phyloP scores from a whole-genome alignment of 2,329 filamentous ascomycete species.

The Raffaelea albimanens region DNA sequence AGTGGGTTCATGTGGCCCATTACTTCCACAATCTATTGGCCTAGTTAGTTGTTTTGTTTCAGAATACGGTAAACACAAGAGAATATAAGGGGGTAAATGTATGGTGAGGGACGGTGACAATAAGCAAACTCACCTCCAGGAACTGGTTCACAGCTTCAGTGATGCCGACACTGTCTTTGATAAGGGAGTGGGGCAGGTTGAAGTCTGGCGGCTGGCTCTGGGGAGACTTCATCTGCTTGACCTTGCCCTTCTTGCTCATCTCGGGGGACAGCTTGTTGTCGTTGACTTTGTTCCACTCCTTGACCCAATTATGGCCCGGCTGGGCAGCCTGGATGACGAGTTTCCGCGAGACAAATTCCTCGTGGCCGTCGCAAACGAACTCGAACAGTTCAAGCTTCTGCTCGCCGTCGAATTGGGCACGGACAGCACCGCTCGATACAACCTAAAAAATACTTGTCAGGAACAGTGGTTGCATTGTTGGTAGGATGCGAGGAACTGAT shows the following conservation, averaged over 20 bases:
- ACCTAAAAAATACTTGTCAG: too few species aligned
- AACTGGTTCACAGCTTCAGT: constrained; percentile 54
- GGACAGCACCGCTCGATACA: constrained; percentile 66
- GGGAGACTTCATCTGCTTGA: constrained; percentile 49
- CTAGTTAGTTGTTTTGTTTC: constrained; percentile 1
- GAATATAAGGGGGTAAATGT: not conserved
- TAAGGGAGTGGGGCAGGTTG: constrained; percentile 47
- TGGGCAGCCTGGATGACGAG: constrained; percentile 52
- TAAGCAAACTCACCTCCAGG: constrained; percentile 42
- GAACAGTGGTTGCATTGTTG: too few species aligned
- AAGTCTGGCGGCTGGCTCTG: constrained; percentile 49
- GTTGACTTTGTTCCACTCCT: constrained; percentile 55
- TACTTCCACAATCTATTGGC: constrained; percentile 49
- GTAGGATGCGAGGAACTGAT: too few species aligned
- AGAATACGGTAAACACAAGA: constrained; percentile 10
- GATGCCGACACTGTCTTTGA: constrained; percentile 48
- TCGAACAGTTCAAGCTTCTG: constrained; percentile 81
- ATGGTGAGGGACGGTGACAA: not conserved
- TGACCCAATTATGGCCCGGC: constrained; percentile 54
- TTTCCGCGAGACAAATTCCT: constrained; percentile 73
- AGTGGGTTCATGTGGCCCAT: constrained; percentile 58
- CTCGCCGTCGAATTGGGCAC: constrained; percentile 67
- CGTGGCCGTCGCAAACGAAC: constrained; percentile 65
- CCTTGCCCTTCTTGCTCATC: constrained; percentile 58
- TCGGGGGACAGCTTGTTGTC: constrained; percentile 53